Evolutionary conservation across 2,329 filamentous ascomycete genomes (phyloP).

Genomic region (Simplicillium aogashimaense): DNA sequence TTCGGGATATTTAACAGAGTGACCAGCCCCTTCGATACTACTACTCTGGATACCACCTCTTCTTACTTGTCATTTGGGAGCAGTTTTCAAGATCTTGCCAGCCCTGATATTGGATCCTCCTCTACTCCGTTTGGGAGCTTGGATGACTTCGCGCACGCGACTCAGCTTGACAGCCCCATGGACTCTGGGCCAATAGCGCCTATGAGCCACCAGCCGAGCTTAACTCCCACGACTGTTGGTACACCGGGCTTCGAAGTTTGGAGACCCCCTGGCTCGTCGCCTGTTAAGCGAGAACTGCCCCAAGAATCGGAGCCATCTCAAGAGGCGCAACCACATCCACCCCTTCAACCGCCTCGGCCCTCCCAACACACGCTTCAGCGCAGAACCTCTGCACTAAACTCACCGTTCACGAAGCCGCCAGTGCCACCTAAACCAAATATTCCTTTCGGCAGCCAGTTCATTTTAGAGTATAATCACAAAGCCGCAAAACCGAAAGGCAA

Average conservation of each 20-base stretch:
- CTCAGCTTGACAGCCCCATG: slow-evolving; percentile 1
- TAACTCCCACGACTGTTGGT: not conserved
- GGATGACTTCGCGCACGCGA: too few relatives aligned
- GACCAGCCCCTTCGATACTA: slow-evolving; percentile 21
- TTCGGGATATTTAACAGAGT: slow-evolving; percentile 17
- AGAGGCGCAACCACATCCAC: slow-evolving; percentile 12
- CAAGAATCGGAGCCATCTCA: slow-evolving; percentile 3
- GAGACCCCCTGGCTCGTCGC: not conserved
- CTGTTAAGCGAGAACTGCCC: slow-evolving; percentile 2
- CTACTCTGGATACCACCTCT: slow-evolving; percentile 16
- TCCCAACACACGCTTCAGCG: too few relatives aligned
- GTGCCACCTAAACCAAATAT: slow-evolving; percentile 27
- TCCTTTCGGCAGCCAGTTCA: slow-evolving; percentile 20
- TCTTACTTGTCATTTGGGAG: slow-evolving; percentile 17
- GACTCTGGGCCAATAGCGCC: not conserved
- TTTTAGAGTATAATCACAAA: slow-evolving; percentile 22
- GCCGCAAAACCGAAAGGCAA: slow-evolving; percentile 22
- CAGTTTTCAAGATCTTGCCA: slow-evolving; percentile 20
- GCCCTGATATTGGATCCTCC: slow-evolving; percentile 12
- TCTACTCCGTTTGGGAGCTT: not conserved
- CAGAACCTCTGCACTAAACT: too few relatives aligned
- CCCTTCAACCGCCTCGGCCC: slow-evolving; percentile 3
- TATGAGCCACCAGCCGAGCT: slow-evolving; percentile 14
- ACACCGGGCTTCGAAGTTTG: slow-evolving; percentile 6
- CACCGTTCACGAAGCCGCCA: slow-evolving; percentile 24